Base-by-base conservation (phyloP, 495 filamentous ascomycete genomes). In the Lasiosphaeria ovina region DNA sequence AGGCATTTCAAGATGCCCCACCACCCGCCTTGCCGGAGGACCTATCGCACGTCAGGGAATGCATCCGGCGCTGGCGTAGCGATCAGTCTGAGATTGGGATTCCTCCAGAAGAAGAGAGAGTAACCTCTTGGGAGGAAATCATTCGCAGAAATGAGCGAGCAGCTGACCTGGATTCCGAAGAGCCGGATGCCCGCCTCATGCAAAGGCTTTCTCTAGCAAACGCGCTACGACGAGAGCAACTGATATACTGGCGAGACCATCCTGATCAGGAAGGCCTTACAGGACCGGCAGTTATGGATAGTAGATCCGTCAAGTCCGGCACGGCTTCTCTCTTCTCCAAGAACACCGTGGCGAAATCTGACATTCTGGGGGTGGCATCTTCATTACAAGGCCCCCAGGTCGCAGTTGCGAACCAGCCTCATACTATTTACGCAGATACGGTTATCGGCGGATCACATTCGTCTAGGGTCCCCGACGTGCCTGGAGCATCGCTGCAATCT, bases 121-220 rank as follows among this genome's bases (percentile, higher is more conserved):
- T 5, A n/a, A 4, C 16, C 12, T 9, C 44, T 5, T 47, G 44
- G 44, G 38, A 42, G 44, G 44, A 47, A n/a, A 47, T 9, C 44
- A 14, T 7, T 5, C 6, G 44, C 12, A 9, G 6, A 47, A 42
- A 8, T 42, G 8, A 42, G 38, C 38, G 14, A 42, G 14, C 38
- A 42, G 24, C 51, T 33, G 51, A 54, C 3, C 11, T 17, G 31
- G 51, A 35, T 3, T 35, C 33, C 51, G 34, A 8, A 35, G 51
- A 35, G 14, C 33, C 8, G 33, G 44, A 33, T 31, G 4, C 12
- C 6, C n/a, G 16, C 4, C 51, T 61, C 9, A 51, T 55, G 17
- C 32, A 50, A 4, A 48, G 58, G 40, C 51, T 61, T 14, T 51
- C 51, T 2, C 31, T 32, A 34, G 58, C 58, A 17, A 61, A 61